Percentiles rank a stretch among this genome's conserved stretches.
These are phyloP conservation scores for Phytophthora brassicae DNA, from an alignment of 352 stramenopile genomes.

Conservation along the genomic window DNA sequence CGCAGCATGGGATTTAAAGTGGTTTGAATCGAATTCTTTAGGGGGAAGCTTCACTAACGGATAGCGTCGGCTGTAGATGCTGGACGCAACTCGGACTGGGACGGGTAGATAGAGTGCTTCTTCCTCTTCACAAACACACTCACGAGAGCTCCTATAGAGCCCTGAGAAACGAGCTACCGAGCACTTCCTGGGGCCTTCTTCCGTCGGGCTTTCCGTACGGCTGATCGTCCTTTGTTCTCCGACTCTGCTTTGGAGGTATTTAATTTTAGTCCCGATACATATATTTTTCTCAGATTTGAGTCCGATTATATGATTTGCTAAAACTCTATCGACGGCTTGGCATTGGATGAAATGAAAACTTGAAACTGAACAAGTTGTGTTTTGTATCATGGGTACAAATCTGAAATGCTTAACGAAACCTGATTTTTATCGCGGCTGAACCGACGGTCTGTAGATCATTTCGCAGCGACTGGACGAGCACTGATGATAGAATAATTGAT, in stretches of 20 bases:
- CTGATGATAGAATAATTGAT: too few species aligned
- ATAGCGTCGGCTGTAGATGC: constrained; percentile 11
- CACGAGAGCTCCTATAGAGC: not conserved
- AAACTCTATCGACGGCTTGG: not conserved
- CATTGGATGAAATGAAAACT: constrained; percentile 7
- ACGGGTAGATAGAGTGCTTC: not conserved
- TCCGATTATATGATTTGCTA: constrained; percentile 3
- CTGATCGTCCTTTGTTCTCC: constrained; percentile 48
- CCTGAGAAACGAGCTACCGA: constrained; percentile 19
- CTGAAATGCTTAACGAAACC: constrained; percentile 8
- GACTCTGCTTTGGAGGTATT: not conserved
- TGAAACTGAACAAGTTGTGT: not conserved
- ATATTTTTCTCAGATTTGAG: constrained; percentile 21
- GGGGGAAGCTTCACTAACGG: not conserved
- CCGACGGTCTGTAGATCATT: constrained; percentile 15
- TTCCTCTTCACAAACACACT: not conserved
- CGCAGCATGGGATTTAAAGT: constrained; percentile 50
- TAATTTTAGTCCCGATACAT: not conserved
- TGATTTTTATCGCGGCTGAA: constrained; percentile 23
- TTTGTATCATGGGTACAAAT: constrained; percentile 2
- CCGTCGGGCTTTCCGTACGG: not conserved
- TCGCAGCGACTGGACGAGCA: too few species aligned
- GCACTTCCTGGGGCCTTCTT: constrained; percentile 18
- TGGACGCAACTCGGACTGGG: not conserved
- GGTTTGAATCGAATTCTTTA: not conserved